Base-by-base conservation (phyloP, 768 basidiomycete genomes). In the Tricholoma sp. region DNA sequence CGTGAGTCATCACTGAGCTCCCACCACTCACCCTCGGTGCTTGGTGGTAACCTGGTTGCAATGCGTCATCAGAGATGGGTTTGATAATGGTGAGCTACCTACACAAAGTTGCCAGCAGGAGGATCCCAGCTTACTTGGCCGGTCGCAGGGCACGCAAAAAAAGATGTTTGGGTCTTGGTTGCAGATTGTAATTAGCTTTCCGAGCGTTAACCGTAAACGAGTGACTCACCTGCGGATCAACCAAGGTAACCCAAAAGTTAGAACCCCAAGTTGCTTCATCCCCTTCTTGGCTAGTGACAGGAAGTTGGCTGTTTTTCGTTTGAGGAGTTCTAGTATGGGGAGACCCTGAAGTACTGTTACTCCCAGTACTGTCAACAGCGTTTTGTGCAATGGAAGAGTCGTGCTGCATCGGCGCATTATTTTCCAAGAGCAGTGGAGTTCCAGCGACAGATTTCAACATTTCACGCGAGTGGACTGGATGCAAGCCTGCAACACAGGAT, bases 91-190 rank as follows among this genome's bases (percentile, higher is more conserved):
- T 75, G 6, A 32, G n/a, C 24, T 49, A 15, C 85, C 69, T 72
- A 92, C 88, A 96, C 86, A 70, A 94, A 94, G 55, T 89, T 86
- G 7, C 93, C 93, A 20, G 86, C 80, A 18, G 94, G 94, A 7
- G 94, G 86, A 66, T 94, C 91, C 94, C 94, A 97, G 65, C 89
- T 89, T 54, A 93, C 91, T 68, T 94, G 83, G 13, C 94, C 94
- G 12, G 92, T 91, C 0, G 92, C 86, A 52, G 94, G 94, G 71
- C 93, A 95, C 20, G 94, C 94, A 70, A 86, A 98, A 75, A 97
- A 97, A 9, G 88, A 83, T 3, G 79, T 78, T 66, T 77, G 78
- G 37, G 78, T 80, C 81, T 83, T 63, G 36, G 33, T 33, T 33
- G 33, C 39, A 3, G n/a, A 53, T 31, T 34, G 17, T 33, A 28